phyloP scores from a whole-genome alignment of 1,284 basidiomycete genomes.

The Retiboletus fuscus region DNA sequence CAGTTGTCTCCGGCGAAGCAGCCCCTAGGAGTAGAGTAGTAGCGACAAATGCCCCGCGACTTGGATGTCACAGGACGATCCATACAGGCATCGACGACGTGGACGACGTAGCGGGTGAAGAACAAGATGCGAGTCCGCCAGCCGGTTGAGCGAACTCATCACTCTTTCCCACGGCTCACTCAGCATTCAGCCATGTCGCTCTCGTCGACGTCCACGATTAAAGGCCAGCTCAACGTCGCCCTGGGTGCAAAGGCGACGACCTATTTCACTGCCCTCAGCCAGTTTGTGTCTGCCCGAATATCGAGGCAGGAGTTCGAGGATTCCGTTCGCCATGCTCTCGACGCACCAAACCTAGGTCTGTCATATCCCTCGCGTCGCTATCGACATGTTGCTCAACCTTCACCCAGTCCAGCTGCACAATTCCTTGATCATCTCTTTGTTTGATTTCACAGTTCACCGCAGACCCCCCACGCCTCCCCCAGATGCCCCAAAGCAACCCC shows the following conservation, averaged over 20 bases:
- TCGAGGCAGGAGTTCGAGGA: conserved; percentile 83
- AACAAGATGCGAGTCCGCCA: neutral
- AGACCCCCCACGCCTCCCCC: conserved; percentile 72
- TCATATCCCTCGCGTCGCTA: conserved; percentile 15
- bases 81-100: conserved; percentile 45
- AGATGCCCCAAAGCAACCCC: conserved; percentile 69
- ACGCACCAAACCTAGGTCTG: conserved; percentile 70
- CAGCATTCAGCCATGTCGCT: conserved; percentile 65
- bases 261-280: conserved; percentile 74
- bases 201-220: conserved; percentile 79
- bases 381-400: conserved; percentile 22
- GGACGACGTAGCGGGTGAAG: conserved; percentile 18
- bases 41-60: conserved; percentile 71
- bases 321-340: conserved; percentile 69
- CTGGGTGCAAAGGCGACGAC: conserved; percentile 68
- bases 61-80: conserved; percentile 71
- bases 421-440: conserved; percentile 81
- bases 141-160: neutral
- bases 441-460: conserved; percentile 79
- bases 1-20: conserved; percentile 74
- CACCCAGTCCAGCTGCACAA: conserved; percentile 80
- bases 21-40: conserved; percentile 68
- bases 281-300: conserved; percentile 74
- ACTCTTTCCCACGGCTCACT: conserved; percentile 37
- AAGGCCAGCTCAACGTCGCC: conserved; percentile 70